Percentiles rank a stretch among this genome's conserved stretches.
Evolutionary conservation across 441 rosid genomes (phyloP).

Genomic region (Brassica balearica): DNA sequence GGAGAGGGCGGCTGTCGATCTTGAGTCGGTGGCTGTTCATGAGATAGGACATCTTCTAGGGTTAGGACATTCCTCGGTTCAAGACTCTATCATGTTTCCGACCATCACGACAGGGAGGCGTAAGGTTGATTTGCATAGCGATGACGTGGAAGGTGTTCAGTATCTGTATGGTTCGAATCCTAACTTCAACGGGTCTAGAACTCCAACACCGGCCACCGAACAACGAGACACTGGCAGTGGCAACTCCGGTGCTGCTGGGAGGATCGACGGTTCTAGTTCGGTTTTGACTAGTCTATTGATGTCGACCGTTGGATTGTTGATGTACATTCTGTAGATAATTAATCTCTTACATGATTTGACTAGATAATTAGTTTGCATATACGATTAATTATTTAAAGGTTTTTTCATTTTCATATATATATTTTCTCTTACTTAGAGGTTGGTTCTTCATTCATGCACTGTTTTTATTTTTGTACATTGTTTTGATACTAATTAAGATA

Average conservation of each 20-base stretch:
- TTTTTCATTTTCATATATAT: too few relatives aligned
- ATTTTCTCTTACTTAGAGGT: too few relatives aligned
- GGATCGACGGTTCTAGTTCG: conserved; percentile 22
- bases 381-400: neutral
- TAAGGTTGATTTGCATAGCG: conserved; percentile 59
- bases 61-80: conserved; percentile 77
- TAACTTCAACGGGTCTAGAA: conserved; percentile 54
- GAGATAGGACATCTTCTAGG: conserved; percentile 92
- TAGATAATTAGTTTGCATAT: neutral
- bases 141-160: conserved; percentile 78
- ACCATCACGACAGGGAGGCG: conserved; percentile 57
- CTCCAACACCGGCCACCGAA: conserved; percentile 45
- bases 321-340: conserved; percentile 39
- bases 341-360: conserved; percentile 1
- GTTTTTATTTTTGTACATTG: too few relatives aligned
- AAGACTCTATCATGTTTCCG: conserved; percentile 84
- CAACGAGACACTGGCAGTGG: conserved; percentile 57
- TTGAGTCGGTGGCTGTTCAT: conserved; percentile 85
- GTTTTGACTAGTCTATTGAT: conserved; percentile 33
- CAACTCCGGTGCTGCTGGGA: conserved; percentile 35
- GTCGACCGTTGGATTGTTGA: conserved; percentile 49
- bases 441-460: too few relatives aligned
- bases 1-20: conserved; percentile 57
- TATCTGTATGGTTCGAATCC: conserved; percentile 74
- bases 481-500: neutral